phyloP scores from a whole-genome alignment of 257 asterid genomes.

The Solanum commersonii region DNA sequence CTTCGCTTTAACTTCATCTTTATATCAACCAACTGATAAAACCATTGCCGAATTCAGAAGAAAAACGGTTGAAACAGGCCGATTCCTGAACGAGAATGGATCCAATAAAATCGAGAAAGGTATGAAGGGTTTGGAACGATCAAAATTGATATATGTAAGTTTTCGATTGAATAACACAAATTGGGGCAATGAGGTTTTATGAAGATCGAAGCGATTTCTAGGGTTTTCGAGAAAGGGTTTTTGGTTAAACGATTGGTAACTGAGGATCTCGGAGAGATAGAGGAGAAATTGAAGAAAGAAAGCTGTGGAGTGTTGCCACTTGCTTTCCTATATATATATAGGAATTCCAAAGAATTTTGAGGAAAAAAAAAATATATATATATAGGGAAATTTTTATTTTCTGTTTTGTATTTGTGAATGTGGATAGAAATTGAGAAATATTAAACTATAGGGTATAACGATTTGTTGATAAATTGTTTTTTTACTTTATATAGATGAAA shows the following conservation, averaged over 20 bases:
- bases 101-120: not conserved
- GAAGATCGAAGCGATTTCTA: slow-evolving; percentile 1
- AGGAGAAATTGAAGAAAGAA: not conserved
- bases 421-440: not conserved
- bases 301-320: not conserved
- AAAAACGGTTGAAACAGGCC: not conserved
- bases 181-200: not conserved
- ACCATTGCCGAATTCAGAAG: slow-evolving; percentile 31
- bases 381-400: not conserved
- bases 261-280: slow-evolving; percentile 2
- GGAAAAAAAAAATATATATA: no score
- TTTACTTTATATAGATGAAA: not conserved
- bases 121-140: not conserved
- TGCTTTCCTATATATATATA: not conserved
- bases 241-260: not conserved
- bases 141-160: not conserved
- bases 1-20: slow-evolving; percentile 82
- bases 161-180: not conserved
- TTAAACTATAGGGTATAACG: not conserved
- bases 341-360: not conserved
- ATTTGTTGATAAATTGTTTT: not conserved
- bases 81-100: not conserved
- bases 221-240: slow-evolving; percentile 2
- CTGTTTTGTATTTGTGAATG: not conserved
- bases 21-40: slow-evolving; percentile 36